Conservation (phyloP, 495 filamentous ascomycete genomes). For the Aspergillus leporis region DNA sequence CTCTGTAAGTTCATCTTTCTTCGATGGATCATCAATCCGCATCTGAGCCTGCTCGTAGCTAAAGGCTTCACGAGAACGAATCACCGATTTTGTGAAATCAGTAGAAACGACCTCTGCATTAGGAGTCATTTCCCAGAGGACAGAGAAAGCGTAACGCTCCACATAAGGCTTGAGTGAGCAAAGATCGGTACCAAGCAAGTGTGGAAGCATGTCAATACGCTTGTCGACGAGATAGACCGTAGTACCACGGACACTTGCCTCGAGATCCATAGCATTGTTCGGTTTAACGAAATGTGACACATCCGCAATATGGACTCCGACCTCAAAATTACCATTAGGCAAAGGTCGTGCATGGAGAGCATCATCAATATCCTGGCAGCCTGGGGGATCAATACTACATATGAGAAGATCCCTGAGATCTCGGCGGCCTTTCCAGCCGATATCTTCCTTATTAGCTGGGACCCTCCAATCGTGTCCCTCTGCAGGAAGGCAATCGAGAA, state of each 20-base stretch:
- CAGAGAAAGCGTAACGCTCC: conserved; percentile 94
- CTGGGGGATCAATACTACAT: conserved; percentile 95
- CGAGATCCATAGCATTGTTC: conserved; percentile 93
- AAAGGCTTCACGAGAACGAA: conserved; percentile 96
- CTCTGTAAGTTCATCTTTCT: conserved; percentile 82
- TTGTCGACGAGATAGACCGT: conserved; percentile 98
- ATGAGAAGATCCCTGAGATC: conserved; percentile 85
- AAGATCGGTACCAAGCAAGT: conserved; percentile 90
- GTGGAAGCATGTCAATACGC: conserved; percentile 98
- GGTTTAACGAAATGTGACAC: conserved; percentile 98
- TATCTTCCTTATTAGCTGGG: conserved; percentile 69
- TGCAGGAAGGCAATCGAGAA: conserved; percentile 85
- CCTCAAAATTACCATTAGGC: conserved; percentile 92
- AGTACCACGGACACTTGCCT: conserved; percentile 89
- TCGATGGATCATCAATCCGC: conserved; percentile 82
- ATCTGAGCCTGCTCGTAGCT: conserved; percentile 95
- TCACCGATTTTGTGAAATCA: conserved; percentile 94
- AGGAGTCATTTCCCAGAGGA: conserved; percentile 87
- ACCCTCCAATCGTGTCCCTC: conserved; percentile 97
- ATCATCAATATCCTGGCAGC: conserved; percentile 98
- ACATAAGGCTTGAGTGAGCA: conserved; percentile 98
- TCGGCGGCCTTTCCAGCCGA: conserved; percentile 79
- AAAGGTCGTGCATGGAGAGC: conserved; percentile 83
- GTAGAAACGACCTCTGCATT: conserved; percentile 80
- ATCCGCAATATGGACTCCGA: conserved; percentile 98